Evolutionary conservation across 176 grass and related monocot species (phyloP).

Genomic region (Miscanthus lutarioriparius): DNA sequence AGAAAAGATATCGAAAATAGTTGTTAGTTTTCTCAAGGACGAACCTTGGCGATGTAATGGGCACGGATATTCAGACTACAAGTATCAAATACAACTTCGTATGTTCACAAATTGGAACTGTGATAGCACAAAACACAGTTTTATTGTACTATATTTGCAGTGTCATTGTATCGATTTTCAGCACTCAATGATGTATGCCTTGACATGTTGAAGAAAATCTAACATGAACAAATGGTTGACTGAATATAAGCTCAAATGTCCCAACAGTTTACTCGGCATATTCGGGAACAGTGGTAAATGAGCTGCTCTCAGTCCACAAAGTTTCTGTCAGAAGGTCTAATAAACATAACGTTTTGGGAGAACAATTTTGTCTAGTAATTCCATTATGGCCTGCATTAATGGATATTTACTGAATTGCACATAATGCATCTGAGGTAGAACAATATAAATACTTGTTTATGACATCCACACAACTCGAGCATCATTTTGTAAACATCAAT

Average conservation of each 20-base stretch:
- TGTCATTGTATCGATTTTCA: not conserved
- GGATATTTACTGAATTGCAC: not conserved
- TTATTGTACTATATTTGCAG: not conserved
- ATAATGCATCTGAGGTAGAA: not conserved
- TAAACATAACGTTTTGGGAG: not conserved
- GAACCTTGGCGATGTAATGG: not conserved
- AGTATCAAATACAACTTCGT: not conserved
- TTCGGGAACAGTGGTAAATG: not conserved
- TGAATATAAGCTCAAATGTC: not conserved
- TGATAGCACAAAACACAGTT: not conserved
- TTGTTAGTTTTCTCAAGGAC: constrained; percentile 23
- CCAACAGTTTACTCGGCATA: not conserved
- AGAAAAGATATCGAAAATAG: not conserved
- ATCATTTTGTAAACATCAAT: not conserved
- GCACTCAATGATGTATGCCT: not conserved
- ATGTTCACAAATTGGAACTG: not conserved
- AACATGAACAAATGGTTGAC: not conserved
- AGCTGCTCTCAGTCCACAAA: not conserved
- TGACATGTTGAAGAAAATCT: not conserved
- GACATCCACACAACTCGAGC: not conserved
- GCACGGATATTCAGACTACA: not conserved
- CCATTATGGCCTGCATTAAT: not conserved
- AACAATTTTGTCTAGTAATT: not conserved
- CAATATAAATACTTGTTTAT: not conserved
- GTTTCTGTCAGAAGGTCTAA: not conserved